Percentiles rank a stretch among this genome's conserved stretches.
These are phyloP conservation scores for Globisporangium iwayamae DNA, from an alignment of 352 stramenopile genomes.

Conservation along the genomic window DNA sequence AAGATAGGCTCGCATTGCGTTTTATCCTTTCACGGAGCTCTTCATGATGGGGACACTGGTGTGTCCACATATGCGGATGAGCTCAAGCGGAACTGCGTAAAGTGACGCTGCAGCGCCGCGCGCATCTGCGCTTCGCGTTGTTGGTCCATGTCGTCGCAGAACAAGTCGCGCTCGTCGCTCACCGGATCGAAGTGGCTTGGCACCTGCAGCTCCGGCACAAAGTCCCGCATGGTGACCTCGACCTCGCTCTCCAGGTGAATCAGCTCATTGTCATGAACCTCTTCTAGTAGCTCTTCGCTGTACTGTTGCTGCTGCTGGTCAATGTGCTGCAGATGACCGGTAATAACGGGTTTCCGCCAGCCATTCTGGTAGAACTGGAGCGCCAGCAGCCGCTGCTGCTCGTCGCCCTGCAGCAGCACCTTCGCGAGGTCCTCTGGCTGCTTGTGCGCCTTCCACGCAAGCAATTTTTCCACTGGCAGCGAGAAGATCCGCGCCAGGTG, in stretches of 20 bases:
- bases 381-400: slow-evolving; percentile 28
- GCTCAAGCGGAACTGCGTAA: slow-evolving; percentile 35
- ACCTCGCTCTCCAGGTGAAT: slow-evolving; percentile 26
- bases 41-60: not conserved
- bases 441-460: not conserved
- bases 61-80: not conserved
- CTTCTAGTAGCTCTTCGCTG: not conserved
- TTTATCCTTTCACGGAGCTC: not conserved
- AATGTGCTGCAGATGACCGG: not conserved
- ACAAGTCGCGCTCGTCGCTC: slow-evolving; percentile 19
- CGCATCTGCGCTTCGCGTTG: slow-evolving; percentile 36
- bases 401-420: slow-evolving; percentile 33
- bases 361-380: slow-evolving; percentile 53
- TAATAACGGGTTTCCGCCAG: slow-evolving; percentile 31
- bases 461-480: slow-evolving; percentile 2
- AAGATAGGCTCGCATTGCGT: not conserved
- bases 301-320: not conserved
- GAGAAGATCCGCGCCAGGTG: slow-evolving; percentile 23
- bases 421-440: slow-evolving; percentile 24
- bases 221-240: slow-evolving; percentile 33
- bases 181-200: slow-evolving; percentile 2
- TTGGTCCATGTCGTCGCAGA: slow-evolving; percentile 23
- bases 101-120: slow-evolving; percentile 54
- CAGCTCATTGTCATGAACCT: slow-evolving; percentile 12
- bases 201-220: slow-evolving; percentile 31